These are phyloP conservation scores for Phytophthora multivora DNA, from an alignment of 352 stramenopile species.

Conservation along the genomic window DNA sequence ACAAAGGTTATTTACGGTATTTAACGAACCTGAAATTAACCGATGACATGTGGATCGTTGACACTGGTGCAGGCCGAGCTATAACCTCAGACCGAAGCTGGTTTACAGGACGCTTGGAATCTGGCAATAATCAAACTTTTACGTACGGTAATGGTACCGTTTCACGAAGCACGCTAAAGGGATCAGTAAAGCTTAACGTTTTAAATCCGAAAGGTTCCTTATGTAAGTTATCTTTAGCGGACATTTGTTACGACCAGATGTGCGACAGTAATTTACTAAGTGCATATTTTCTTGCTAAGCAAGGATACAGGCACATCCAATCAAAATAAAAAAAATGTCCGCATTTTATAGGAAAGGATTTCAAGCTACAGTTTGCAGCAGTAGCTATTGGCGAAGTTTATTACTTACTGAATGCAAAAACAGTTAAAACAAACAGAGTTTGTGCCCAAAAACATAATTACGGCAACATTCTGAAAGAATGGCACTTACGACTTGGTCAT, in stretches of 20 bases:
- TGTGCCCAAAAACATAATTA: no score
- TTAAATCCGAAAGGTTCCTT: not conserved
- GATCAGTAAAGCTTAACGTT: not conserved
- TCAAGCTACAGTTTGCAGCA: not conserved
- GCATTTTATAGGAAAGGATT: not conserved
- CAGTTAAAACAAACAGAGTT: no score
- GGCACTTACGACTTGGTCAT: no score
- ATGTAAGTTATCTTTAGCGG: not conserved
- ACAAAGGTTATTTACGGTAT: no score
- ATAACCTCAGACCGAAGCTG: not conserved
- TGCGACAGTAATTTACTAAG: constrained; percentile 7
- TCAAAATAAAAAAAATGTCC: not conserved
- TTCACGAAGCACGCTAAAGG: not conserved
- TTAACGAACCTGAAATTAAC: no score
- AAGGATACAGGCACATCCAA: constrained; percentile 1
- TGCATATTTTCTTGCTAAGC: not conserved
- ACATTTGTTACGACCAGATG: not conserved
- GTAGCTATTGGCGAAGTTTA: constrained; percentile 6
- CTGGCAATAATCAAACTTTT: not conserved
- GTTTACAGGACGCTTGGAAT: not conserved
- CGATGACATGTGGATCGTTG: not conserved
- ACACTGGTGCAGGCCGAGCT: not conserved
- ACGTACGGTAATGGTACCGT: not conserved
- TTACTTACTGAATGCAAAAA: not conserved
- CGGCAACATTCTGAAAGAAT: no score